Base-by-base conservation (phyloP, 495 filamentous ascomycete genomes). In the Penicillium subrubescens region DNA sequence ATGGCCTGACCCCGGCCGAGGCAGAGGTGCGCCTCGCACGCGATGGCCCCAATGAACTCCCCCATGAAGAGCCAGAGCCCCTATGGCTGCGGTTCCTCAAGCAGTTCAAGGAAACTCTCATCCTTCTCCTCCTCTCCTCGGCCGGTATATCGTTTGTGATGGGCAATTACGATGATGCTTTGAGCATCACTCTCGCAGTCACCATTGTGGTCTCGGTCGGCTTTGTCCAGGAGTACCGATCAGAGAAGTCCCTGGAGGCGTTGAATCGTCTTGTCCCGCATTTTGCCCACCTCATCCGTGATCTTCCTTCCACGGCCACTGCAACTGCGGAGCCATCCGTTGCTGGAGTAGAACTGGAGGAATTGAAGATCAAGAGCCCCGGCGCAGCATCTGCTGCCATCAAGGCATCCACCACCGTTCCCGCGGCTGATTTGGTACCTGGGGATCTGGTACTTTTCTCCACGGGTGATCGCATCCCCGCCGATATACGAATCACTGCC, bases 141-240 rank as follows among this genome's bases (percentile, higher is more conserved):
- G 94, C 95, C 0, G 90, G 84, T 7, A 88, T 96, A 44, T 97
- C 93, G 0, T 89, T 97, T 52, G 70, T 97, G 54, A 93, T 99
- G 84, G 94, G 95, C 31, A 98, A 99, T 72, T 87, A 89, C 78
- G 94, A 97, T 67, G 95, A 99, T 81, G 96, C 96, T 6, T 80
- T 98, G 68, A 97, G 94, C 76, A 99, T 99, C 69, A 81, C 94
- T 2, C 85, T 96, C 35, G 95, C 95, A 2, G 95, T 99, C 8
- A 95, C 93, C 50, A 98, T 99, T 71, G 95, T 99, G 19, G 93
- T 98, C 41, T 91, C 91, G 1, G 95, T 98, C 57, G 95, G 93
- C 12, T 99, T 99, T 71, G 86, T 98, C 60, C 95, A 99, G 73
- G 95, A 99, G 76, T 98, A 97, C 74, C 86, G 96, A 61, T 97